Base-by-base conservation (phyloP, 768 basidiomycete genomes). In the Filobasidium floriforme region DNA sequence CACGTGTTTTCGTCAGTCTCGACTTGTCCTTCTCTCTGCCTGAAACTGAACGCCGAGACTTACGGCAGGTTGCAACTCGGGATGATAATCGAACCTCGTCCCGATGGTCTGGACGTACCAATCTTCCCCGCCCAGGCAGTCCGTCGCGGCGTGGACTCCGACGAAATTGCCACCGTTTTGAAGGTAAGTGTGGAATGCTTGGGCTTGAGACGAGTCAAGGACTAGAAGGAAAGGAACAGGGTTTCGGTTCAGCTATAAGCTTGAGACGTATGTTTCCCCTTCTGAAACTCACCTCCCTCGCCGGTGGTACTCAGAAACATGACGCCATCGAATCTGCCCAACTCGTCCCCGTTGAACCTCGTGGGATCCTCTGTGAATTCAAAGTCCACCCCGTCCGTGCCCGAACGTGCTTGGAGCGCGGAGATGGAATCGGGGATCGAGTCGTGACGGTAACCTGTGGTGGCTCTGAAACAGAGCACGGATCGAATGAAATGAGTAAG, bases 31-130 rank as follows among this genome's bases (percentile, higher is more conserved):
- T 5, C n/a, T 37, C 41, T 29, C 43, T 1, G 14, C 37, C 0
- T 10, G 18, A 18, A 7, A 7, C 51, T 54, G 7, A 24, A n/a
- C n/a, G n/a, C 29, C 22, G 18, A 15, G 41, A 66, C 84, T 68
- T 65, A 88, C 88, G 59, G 87, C 87, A 60, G 83, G 81, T 75
- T 87, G 86, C 14, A 89, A 74, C 0, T 77, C 80, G 0, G 88
- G 84, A 70, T 89, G 88, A 74, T 87, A 87, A 71, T 88, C 86
- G 69, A 89, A 90, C 52, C 82, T 82, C 11, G 89, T 84, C 62
- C 85, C 87, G 62, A 88, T 72, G 74, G 87, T 84, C 60, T 77
- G 80, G 19, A 80, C 80, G 71, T 83, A 89, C 71, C 84, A 86
- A 0, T 82, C 81, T 2, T 83, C 82, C 67, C 85, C 84, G 46